Percentiles rank a stretch among this genome's conserved stretches.
phyloP scores from a whole-genome alignment of 768 basidiomycete species.

The Suillus lakei region DNA sequence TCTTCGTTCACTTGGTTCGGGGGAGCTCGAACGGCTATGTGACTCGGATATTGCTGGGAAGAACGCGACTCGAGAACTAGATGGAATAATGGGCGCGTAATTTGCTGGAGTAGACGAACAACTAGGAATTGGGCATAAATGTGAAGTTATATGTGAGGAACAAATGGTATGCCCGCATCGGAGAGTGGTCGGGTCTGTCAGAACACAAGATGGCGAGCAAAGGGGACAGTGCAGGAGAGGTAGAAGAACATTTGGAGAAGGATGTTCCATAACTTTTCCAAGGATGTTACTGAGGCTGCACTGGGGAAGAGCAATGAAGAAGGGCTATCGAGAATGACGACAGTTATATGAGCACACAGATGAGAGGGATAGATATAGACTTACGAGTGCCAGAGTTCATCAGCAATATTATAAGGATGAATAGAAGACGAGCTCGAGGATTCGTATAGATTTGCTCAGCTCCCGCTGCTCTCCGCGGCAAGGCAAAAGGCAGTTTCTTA shows the following conservation, averaged over 20 bases:
- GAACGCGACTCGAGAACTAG: slow-evolving; percentile 41
- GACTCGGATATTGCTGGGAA: slow-evolving; percentile 40
- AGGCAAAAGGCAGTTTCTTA: not conserved
- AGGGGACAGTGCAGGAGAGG: slow-evolving; percentile 57
- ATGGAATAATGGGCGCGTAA: slow-evolving; percentile 45
- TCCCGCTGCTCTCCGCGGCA: not conserved
- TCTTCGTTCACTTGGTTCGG: slow-evolving; percentile 1
- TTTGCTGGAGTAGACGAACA: slow-evolving; percentile 32
- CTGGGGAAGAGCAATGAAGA: not conserved
- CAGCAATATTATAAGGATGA: not conserved
- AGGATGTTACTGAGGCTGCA: not conserved
- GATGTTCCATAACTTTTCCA: not conserved
- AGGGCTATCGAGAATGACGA: not conserved
- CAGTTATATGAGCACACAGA: not conserved
- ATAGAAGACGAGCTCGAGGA: not conserved
- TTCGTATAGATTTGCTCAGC: not conserved
- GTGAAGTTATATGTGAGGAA: slow-evolving; percentile 48
- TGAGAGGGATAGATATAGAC: not conserved
- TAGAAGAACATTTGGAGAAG: slow-evolving; percentile 25
- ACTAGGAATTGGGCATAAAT: slow-evolving; percentile 39
- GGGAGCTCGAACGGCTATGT: not conserved
- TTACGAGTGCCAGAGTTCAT: slow-evolving; percentile 7
- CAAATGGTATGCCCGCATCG: slow-evolving; percentile 89
- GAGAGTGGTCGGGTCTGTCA: slow-evolving; percentile 58
- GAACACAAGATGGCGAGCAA: slow-evolving; percentile 45